phyloP scores from a whole-genome alignment of 306 rosid genomes.

The Cicer yamashitae region DNA sequence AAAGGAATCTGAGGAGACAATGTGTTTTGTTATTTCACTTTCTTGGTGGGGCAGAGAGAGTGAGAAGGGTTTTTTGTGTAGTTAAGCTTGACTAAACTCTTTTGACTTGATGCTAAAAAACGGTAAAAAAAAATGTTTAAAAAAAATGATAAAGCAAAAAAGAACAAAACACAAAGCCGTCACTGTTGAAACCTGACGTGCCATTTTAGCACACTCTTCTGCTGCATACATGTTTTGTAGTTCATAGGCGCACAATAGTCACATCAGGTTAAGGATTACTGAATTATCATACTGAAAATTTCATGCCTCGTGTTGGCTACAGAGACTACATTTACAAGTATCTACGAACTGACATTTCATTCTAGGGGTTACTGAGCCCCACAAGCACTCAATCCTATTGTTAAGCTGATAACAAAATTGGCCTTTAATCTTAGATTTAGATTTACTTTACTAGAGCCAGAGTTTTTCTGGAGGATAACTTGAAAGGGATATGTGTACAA shows the following conservation, averaged over 20 bases:
- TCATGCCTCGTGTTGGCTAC: conserved; percentile 69
- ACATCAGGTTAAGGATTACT: conserved; percentile 47
- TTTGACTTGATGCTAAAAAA: conserved; percentile 71
- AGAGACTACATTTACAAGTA: conserved; percentile 66
- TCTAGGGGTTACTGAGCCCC: conserved; percentile 43
- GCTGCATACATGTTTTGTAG: conserved; percentile 53
- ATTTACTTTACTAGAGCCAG: not conserved
- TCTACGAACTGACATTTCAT: conserved; percentile 66
- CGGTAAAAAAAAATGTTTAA: conserved; percentile 34
- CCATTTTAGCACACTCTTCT: conserved; percentile 39
- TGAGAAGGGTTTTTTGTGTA: conserved; percentile 46
- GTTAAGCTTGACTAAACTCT: conserved; percentile 59
- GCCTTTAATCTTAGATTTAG: not conserved
- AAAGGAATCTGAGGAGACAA: conserved; percentile 92
- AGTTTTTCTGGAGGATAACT: not conserved
- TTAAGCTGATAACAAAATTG: conserved; percentile 8
- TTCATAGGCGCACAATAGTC: conserved; percentile 41
- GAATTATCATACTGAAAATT: conserved; percentile 50
- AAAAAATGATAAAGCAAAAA: conserved; percentile 20
- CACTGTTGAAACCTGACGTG: conserved; percentile 40
- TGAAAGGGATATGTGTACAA: not conserved
- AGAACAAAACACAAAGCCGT: conserved; percentile 47
- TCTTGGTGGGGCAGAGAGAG: conserved; percentile 65
- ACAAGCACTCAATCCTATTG: not conserved
- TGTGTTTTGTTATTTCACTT: conserved; percentile 76